phyloP scores from a whole-genome alignment of 108 stramenopile genomes.

The Discostella stelligeroides region DNA sequence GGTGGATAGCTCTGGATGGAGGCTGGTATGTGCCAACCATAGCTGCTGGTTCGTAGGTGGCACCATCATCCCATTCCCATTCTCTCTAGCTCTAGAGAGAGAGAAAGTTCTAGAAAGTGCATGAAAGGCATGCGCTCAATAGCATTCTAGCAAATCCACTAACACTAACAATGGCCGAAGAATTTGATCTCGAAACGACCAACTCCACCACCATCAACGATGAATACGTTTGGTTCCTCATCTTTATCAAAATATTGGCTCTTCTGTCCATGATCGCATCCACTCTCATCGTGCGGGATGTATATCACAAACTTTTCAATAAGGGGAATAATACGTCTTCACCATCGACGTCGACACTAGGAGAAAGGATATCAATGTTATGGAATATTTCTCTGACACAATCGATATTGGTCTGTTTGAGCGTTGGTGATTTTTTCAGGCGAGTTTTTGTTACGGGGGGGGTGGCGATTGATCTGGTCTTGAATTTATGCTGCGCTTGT shows the following conservation, averaged over 20 bases:
- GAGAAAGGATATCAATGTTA: not conserved
- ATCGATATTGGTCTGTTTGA: constrained; percentile 9
- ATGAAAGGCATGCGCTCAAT: too few relatives aligned
- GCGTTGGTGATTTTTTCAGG: constrained; percentile 16
- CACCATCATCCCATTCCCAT: too few relatives aligned
- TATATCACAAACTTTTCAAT: not conserved
- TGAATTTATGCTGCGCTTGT: not conserved
- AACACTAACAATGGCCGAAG: too few relatives aligned
- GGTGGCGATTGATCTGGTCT: not conserved
- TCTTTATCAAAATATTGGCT: constrained; percentile 10
- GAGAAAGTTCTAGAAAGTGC: too few relatives aligned
- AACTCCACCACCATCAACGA: not conserved
- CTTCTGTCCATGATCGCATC: constrained; percentile 18
- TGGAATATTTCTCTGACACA: constrained; percentile 14
- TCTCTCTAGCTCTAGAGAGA: too few relatives aligned
- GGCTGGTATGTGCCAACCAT: too few relatives aligned
- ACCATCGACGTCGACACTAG: not conserved
- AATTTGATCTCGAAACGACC: not conserved
- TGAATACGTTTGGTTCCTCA: constrained; percentile 1
- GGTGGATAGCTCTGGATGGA: too few relatives aligned
- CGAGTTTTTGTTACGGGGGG: not conserved
- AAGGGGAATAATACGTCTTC: not conserved
- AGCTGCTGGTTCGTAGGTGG: too few relatives aligned
- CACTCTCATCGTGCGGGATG: constrained; percentile 4
- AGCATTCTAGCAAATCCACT: too few relatives aligned